Evolutionary conservation across 768 basidiomycete genomes (phyloP).

Genomic region (Russula abietina): DNA sequence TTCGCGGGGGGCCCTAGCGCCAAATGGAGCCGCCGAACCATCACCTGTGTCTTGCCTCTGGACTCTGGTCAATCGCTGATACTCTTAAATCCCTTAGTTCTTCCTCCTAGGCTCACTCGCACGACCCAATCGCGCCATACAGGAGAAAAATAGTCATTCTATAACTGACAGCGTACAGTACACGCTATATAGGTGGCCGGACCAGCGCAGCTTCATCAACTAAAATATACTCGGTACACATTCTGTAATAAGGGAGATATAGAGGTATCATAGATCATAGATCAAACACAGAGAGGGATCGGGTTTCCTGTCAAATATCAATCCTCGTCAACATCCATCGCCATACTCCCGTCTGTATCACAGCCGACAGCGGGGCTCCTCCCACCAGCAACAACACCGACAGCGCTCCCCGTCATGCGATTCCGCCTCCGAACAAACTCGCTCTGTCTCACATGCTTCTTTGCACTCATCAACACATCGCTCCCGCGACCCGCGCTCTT

Average conservation of each 20-base stretch:
- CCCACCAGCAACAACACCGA: slow-evolving; percentile 1
- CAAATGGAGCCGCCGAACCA: no score
- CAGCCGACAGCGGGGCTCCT: not conserved
- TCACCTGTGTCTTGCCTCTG: no score
- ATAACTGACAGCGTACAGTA: slow-evolving; percentile 12
- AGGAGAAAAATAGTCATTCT: not conserved
- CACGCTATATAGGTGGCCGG: not conserved
- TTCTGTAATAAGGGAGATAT: slow-evolving; percentile 5
- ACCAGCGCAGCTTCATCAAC: not conserved
- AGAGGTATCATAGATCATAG: not conserved
- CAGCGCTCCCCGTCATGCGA: slow-evolving; percentile 28
- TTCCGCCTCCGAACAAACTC: slow-evolving; percentile 61
- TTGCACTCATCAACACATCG: slow-evolving; percentile 53
- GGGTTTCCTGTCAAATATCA: not conserved
- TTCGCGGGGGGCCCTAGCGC: no score
- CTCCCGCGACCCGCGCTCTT: slow-evolving; percentile 29
- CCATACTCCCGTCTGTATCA: slow-evolving; percentile 12
- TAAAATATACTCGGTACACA: slow-evolving; percentile 7
- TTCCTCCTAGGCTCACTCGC: no score
- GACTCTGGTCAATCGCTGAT: no score
- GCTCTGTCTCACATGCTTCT: slow-evolving; percentile 70
- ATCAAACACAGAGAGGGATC: not conserved
- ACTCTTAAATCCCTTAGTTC: no score
- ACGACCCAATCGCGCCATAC: no score
- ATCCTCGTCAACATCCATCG: slow-evolving; percentile 24